Conservation (phyloP, 371 early-diverging fungal species). For the Sporodiniella umbellata region DNA sequence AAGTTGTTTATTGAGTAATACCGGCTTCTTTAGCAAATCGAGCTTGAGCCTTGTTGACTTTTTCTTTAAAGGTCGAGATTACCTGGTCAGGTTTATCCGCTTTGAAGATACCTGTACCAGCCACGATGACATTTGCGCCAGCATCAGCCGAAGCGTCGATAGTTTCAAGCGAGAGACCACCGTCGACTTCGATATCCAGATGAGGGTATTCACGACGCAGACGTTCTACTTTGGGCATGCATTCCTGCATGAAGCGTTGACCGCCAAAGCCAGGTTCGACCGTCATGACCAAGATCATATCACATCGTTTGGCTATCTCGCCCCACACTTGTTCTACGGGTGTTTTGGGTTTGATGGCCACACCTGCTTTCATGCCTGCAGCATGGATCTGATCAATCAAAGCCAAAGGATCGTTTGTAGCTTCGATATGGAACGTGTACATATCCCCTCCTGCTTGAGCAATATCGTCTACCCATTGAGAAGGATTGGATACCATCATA, state of each 20-base stretch:
- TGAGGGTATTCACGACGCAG: conserved; percentile 79
- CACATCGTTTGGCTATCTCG: conserved; percentile 66
- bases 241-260: conserved; percentile 87
- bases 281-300: conserved; percentile 97
- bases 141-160: conserved; percentile 85
- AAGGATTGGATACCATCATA: conserved; percentile 96
- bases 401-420: conserved; percentile 71
- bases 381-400: conserved; percentile 80
- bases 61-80: conserved; percentile 67
- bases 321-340: conserved; percentile 71
- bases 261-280: conserved; percentile 99
- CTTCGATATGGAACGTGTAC: conserved; percentile 95
- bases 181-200: conserved; percentile 97
- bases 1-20: background rate
- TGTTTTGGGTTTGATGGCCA: conserved; percentile 94
- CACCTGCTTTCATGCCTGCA: conserved; percentile 91
- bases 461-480: conserved; percentile 91
- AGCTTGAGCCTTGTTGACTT: conserved; percentile 57
- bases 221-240: conserved; percentile 80
- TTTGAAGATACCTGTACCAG: conserved; percentile 95
- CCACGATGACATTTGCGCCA: conserved; percentile 98
- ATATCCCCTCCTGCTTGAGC: conserved; percentile 90
- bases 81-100: conserved; percentile 71
- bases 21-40: conserved; percentile 18
- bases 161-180: conserved; percentile 88